Evolutionary conservation across 2,329 filamentous ascomycete genomes (phyloP).

Genomic region (Xylaria hypoxylon): DNA sequence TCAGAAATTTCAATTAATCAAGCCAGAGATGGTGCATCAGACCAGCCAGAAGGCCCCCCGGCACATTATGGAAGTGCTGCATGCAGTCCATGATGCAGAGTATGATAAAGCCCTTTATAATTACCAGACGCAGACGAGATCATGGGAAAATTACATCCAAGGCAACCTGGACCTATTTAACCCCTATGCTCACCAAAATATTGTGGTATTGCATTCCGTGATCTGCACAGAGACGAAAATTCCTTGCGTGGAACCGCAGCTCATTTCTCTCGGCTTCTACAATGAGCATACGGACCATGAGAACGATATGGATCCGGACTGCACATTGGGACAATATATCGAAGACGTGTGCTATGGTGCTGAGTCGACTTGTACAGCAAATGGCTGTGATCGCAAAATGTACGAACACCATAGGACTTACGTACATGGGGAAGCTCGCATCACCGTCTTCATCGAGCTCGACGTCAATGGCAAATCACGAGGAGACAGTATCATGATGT

Average conservation of each 20-base stretch:
- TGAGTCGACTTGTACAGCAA: slow-evolving; percentile 80
- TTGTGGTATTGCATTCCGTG: slow-evolving; percentile 91
- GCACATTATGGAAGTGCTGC: slow-evolving; percentile 91
- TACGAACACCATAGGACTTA: slow-evolving; percentile 95
- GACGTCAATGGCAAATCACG: slow-evolving; percentile 59
- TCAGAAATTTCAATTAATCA: slow-evolving; percentile 88
- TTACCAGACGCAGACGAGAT: slow-evolving; percentile 91
- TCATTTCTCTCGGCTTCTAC: slow-evolving; percentile 93
- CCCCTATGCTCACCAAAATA: slow-evolving; percentile 95
- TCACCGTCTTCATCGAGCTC: slow-evolving; percentile 89
- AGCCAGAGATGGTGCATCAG: slow-evolving; percentile 93
- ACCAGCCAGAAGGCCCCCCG: slow-evolving; percentile 82
- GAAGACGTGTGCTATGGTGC: slow-evolving; percentile 86
- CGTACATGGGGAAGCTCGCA: slow-evolving; percentile 93
- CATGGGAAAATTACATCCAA: slow-evolving; percentile 95
- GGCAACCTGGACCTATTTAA: slow-evolving; percentile 92
- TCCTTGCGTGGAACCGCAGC: slow-evolving; percentile 88
- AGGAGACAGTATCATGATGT: slow-evolving; percentile 86
- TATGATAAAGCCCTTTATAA: slow-evolving; percentile 95
- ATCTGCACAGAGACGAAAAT: slow-evolving; percentile 95
- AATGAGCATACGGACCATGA: slow-evolving; percentile 80
- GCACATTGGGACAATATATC: slow-evolving; percentile 93
- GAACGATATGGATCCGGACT: slow-evolving; percentile 81
- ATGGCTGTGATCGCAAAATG: slow-evolving; percentile 89
- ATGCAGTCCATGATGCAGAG: slow-evolving; percentile 95